Evolutionary conservation across 352 stramenopile species (phyloP).

Genomic region (Globisporangium takayamanum): DNA sequence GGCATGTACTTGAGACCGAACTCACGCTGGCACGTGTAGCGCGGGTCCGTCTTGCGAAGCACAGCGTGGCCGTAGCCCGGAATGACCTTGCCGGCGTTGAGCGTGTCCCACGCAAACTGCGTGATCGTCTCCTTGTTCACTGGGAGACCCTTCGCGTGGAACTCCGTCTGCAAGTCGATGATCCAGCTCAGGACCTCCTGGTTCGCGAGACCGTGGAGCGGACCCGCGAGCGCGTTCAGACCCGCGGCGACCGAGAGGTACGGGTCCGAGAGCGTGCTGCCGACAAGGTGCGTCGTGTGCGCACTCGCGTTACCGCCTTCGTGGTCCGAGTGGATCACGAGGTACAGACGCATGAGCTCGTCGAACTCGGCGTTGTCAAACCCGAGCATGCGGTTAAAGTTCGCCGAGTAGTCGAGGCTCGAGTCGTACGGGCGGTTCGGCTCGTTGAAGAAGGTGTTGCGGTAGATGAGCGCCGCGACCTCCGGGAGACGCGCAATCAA

Average conservation of each 20-base stretch:
- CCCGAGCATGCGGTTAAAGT: constrained; percentile 98
- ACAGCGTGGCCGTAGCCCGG: constrained; percentile 98
- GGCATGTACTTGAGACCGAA: constrained; percentile 99
- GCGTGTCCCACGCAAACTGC: constrained; percentile 98
- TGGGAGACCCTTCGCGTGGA: constrained; percentile 93
- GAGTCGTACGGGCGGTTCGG: constrained; percentile 89
- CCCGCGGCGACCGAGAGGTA: constrained; percentile 96
- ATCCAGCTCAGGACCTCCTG: constrained; percentile 97
- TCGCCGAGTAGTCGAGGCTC: constrained; percentile 97
- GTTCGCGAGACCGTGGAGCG: constrained; percentile 98
- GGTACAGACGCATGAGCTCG: constrained; percentile 99
- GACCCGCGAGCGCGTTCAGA: constrained; percentile 96
- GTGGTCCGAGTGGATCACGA: constrained; percentile 99
- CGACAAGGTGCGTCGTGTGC: constrained; percentile 98
- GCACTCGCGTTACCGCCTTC: constrained; percentile 98
- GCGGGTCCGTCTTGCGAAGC: constrained; percentile 97
- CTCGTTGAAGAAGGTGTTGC: constrained; percentile 98
- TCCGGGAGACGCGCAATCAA: constrained; percentile 96
- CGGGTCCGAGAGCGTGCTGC: constrained; percentile 95
- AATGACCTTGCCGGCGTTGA: constrained; percentile 99
- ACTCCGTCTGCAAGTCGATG: constrained; percentile 93
- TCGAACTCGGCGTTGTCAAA: constrained; percentile 96
- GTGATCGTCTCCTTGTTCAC: constrained; percentile 99
- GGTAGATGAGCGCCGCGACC: constrained; percentile 98
- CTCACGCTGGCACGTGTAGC: constrained; percentile 98